Base-by-base conservation (phyloP, 495 filamentous ascomycete species). In the Clavariopsis aquatica region DNA sequence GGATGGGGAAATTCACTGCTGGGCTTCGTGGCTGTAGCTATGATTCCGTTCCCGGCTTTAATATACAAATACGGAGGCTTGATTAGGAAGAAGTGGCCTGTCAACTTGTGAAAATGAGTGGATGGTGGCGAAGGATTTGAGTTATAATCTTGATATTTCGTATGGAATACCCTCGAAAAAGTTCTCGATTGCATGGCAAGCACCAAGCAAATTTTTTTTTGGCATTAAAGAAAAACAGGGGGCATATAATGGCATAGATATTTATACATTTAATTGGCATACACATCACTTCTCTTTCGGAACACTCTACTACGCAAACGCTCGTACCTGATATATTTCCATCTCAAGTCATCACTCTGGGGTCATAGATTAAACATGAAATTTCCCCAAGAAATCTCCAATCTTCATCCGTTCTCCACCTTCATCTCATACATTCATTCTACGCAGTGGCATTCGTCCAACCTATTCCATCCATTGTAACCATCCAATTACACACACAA, bases 1-100 rank as follows among this genome's bases (percentile, higher is more conserved):
- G 79, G 80, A 1, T 82, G 80, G 80, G 81, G 79, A 0, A 81
- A 77, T 43, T 73, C 64, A 24, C 31, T 83, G 20, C 67, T 83
- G 41, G 81, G 72, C 0, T 80, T 81, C 66, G 69, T 80, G 13
- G 72, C 74, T 1, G 17, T 81, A 9, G 74, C 72, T 0, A 73
- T 79, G 52, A 59, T 71, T 51, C 78, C 78, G 24, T 57, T 75
- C 1, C 78, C 78, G 0, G 63, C 70, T 23, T 38, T 68, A 13
- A 74, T 73, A 1, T 71, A 74, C 49, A 68, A 64, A 57, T 74
- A 72, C 56, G 72, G 71, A 1, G 65, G 56, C 28, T 22, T 34
- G 23, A 58, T 71, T 46, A 49, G 69, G 60, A 68, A 62, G 69
- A 71, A 47, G 57, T 70, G 54, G 52, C 59, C 57, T 27, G 57